Evolutionary conservation across 2,329 filamentous ascomycete genomes (phyloP).

Genomic region (Bipolaris cookei): DNA sequence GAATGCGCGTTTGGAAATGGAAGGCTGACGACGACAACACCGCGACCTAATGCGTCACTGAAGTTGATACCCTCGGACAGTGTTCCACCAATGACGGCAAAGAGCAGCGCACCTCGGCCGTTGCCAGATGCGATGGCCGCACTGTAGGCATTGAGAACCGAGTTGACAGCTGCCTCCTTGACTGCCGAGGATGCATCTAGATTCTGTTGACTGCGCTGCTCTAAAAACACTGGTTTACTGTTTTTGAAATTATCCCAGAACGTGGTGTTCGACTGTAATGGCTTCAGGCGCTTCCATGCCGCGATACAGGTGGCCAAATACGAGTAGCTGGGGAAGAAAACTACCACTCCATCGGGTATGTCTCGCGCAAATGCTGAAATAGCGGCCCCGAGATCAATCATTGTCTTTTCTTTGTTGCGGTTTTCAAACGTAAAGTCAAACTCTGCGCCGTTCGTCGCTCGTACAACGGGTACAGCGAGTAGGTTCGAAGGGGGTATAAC

Average conservation of each 20-base stretch:
- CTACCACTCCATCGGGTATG: conserved; percentile 87
- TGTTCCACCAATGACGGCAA: conserved; percentile 92
- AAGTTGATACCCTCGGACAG: conserved; percentile 99
- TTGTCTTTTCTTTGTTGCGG: conserved; percentile 70
- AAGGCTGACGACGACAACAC: conserved; percentile 87
- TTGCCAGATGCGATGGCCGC: conserved; percentile 62
- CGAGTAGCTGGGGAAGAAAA: conserved; percentile 94
- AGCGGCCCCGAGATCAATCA: conserved; percentile 74
- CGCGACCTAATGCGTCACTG: conserved; percentile 85
- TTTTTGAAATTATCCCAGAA: conserved; percentile 63
- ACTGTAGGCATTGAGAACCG: conserved; percentile 75
- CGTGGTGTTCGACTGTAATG: conserved; percentile 6
- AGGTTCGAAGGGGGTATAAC: conserved; percentile 86
- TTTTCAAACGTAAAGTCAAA: conserved; percentile 91
- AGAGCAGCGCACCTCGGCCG: conserved; percentile 74
- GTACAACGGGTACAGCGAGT: conserved; percentile 73
- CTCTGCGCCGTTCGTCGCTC: conserved; percentile 55
- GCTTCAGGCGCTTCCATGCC: conserved; percentile 49
- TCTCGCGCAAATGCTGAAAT: conserved; percentile 73
- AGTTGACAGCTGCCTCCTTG: conserved; percentile 64
- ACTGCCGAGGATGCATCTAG: conserved; percentile 65
- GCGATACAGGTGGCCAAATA: conserved; percentile 76
- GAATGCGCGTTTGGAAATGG: conserved; percentile 91
- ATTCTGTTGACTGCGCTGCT: conserved; percentile 40
- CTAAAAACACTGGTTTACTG: conserved; percentile 61